Conservation (phyloP, 2,329 filamentous ascomycete species). For the Botrytis paeoniae region DNA sequence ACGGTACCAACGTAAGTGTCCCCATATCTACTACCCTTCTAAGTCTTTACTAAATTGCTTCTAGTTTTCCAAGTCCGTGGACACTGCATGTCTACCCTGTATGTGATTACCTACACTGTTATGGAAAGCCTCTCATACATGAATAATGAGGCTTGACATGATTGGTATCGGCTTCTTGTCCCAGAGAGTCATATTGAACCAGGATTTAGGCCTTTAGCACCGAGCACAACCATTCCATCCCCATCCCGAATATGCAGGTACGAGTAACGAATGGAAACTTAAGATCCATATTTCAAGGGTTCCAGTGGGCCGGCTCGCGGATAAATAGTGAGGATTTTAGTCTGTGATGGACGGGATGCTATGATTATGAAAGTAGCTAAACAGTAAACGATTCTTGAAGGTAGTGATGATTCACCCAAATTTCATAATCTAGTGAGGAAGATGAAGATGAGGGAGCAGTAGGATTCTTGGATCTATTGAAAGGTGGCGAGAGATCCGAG, state of each 20-base stretch:
- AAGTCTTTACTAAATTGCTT: background rate
- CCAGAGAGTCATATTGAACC: slow-evolving; percentile 21
- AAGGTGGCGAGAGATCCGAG: background rate
- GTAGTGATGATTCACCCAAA: background rate
- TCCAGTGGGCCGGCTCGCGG: slow-evolving; percentile 10
- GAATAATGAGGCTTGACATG: slow-evolving; percentile 10
- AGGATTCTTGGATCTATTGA: background rate
- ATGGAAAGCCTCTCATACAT: background rate
- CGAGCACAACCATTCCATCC: slow-evolving; percentile 17
- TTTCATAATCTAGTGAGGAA: background rate
- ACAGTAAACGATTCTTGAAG: background rate
- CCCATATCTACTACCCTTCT: background rate
- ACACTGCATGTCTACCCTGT: background rate
- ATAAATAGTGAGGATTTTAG: background rate
- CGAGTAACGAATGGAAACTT: slow-evolving; percentile 11
- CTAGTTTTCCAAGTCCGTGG: slow-evolving; percentile 4
- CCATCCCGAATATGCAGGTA: slow-evolving; percentile 26
- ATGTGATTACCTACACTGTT: background rate
- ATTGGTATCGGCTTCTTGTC: slow-evolving; percentile 20
- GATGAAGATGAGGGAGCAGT: background rate
- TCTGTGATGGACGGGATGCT: background rate
- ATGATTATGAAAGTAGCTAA: background rate
- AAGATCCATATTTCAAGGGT: slow-evolving; percentile 7
- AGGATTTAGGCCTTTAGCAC: background rate
- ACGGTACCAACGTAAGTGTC: background rate